A percentile compares a stretch with the other conserved stretches of the same genome.
These are phyloP conservation scores for Kregervanrija delftensis DNA, from an alignment of 805 yeast genomes.

Conservation along the genomic window DNA sequence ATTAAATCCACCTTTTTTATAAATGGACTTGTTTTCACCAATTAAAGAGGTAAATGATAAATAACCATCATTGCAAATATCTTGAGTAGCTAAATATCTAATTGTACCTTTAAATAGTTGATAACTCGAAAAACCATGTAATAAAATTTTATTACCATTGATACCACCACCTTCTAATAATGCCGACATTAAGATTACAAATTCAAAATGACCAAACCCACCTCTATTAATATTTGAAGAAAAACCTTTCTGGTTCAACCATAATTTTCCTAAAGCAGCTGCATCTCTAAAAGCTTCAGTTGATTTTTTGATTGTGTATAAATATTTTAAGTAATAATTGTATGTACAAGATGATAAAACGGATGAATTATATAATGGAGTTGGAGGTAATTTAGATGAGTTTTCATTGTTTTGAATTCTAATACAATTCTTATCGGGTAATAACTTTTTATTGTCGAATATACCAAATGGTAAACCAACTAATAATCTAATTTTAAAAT, in stretches of 20 bases:
- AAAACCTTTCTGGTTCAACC: constrained; percentile 87
- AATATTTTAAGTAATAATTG: constrained; percentile 63
- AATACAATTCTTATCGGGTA: constrained; percentile 77
- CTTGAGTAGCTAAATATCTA: constrained; percentile 75
- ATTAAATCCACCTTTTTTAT: constrained; percentile 53
- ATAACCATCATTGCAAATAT: constrained; percentile 55
- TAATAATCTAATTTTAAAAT: constrained; percentile 63
- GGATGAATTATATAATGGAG: constrained; percentile 84
- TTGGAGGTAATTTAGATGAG: constrained; percentile 46
- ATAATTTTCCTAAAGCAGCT: constrained; percentile 73
- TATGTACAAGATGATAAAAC: constrained; percentile 62
- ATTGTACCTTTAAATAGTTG: constrained; percentile 89
- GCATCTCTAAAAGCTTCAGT: constrained; percentile 86
- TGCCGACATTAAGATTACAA: constrained; percentile 73
- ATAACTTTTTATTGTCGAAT: constrained; percentile 69
- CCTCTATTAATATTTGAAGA: constrained; percentile 51
- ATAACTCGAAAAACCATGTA: constrained; percentile 87
- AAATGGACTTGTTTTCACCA: constrained; percentile 39
- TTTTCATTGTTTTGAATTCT: constrained; percentile 46
- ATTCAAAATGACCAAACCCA: constrained; percentile 93
- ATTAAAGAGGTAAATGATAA: constrained; percentile 56
- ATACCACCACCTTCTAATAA: constrained; percentile 77
- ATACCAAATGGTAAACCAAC: constrained; percentile 65
- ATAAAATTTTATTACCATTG: constrained; percentile 65
- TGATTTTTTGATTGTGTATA: constrained; percentile 68